Conservation (phyloP, 768 basidiomycete species). For the Naganishia antarctica region DNA sequence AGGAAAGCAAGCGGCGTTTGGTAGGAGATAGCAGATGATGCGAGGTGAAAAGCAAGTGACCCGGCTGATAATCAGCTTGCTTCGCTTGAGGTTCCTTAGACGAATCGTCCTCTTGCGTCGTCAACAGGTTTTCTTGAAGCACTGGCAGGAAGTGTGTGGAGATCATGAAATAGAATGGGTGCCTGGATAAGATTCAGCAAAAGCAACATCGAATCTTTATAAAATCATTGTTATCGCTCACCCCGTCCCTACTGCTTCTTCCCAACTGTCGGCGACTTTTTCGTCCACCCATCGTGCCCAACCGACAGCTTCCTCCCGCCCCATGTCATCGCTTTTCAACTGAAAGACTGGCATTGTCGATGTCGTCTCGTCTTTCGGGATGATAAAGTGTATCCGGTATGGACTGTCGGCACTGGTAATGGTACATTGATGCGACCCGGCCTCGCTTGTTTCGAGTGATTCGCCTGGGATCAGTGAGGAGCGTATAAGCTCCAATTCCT, state of each 20-base stretch:
- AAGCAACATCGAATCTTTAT: slow-evolving; percentile 48
- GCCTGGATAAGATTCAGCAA: slow-evolving; percentile 53
- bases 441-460: slow-evolving; percentile 31
- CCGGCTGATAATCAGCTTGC: slow-evolving; percentile 33
- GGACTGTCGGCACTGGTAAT: slow-evolving; percentile 39
- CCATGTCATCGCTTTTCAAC: slow-evolving; percentile 36
- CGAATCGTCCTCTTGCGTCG: neutral
- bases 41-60: slow-evolving; percentile 66
- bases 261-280: slow-evolving; percentile 35
- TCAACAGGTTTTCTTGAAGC: slow-evolving; percentile 51
- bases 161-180: slow-evolving; percentile 60
- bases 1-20: slow-evolving; percentile 61
- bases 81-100: neutral
- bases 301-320: slow-evolving; percentile 40
- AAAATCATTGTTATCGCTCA: slow-evolving; percentile 44
- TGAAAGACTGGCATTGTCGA: slow-evolving; percentile 28
- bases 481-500: slow-evolving; percentile 60
- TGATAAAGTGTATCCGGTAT: slow-evolving; percentile 31
- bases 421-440: slow-evolving; percentile 30
- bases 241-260: slow-evolving; percentile 45
- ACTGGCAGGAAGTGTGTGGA: slow-evolving; percentile 59
- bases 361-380: slow-evolving; percentile 26
- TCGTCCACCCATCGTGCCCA: slow-evolving; percentile 38
- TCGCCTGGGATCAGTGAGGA: slow-evolving; percentile 65
- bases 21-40: slow-evolving; percentile 56